Base-by-base conservation (phyloP, 129 eudicot species). In the Arctium lappa region DNA sequence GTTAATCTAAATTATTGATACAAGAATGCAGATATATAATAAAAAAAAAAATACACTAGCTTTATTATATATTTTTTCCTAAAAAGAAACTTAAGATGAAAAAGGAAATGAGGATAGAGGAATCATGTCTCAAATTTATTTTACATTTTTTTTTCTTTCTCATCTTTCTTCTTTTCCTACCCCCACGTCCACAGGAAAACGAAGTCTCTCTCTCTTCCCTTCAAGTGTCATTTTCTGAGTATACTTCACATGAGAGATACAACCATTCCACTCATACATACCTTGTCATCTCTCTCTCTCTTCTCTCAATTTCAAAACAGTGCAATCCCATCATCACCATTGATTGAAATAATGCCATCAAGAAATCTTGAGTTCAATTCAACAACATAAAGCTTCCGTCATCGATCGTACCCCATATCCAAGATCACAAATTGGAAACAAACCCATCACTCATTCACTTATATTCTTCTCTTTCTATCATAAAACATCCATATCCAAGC, bases 171-270 rank as follows among this genome's bases (percentile, higher is more conserved):
- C 77, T 42, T 79, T 69, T 76, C 80, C 80, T 89, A 81, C 84
- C 91, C 97, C 90, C 92, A 88, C 91, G 89, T 82, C 91, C 90
- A 84, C 87, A 78, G 80, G 13, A 42, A 69, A 50, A 86, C 73
- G 40, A 48, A 75, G 27, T 31, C 70, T 63, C 70, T 63, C 70
- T 63, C 33, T 63, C 70, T 66, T 66, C 71, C 13, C 32, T 66
- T 85, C 84, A 89, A 88, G 87, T 89, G 97, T 91, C 98, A 89
- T 88, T 94, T 91, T 90, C 97, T 90, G 85, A 86, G 90, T 87
- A 91, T 90, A 94, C 91, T 90, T 94, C 97, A 87, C 88, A 90
- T 86, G 86, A 85, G 81, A 85, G 90, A 90, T 88, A 81, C 89
- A 86, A 85, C 88, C 90, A 87, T 87, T 88, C 88, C 74, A 89